Evolutionary conservation across 2,329 filamentous ascomycete species (phyloP), one percentile per base, ranked within the genome.

Genomic region (Tolypocladium tropicale): DNA sequence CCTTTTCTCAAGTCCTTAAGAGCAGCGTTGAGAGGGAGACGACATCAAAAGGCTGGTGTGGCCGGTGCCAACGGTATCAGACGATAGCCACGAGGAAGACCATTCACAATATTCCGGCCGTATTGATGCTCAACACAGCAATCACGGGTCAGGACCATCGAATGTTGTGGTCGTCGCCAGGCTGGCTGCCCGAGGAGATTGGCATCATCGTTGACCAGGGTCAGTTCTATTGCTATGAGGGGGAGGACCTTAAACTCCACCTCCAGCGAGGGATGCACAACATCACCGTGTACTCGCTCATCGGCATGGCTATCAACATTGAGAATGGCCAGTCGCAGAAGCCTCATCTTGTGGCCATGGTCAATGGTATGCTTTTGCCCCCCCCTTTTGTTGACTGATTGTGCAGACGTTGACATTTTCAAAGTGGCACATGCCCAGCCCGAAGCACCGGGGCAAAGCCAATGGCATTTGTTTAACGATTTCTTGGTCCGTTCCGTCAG

Each of bases 381-480:
- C 3, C 16, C 23, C 16, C 6, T 4, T 43, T 16, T 41, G 12
- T 34, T 16, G 11, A 18, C 41, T 49, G 34, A 41, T 25, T 14
- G 2, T 14, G 2, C 25, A 11, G 14, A 32, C 53, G 21, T 58
- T 61, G 25, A 59, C 36, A 41, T 39, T 6, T 36, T 23, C 30
- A 18, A 55, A 88, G 86, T 88, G 56, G 81, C 82, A 14, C 84
- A 90, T 53, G 83, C 88, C 0, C 82, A 84, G 55, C 76, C 78
- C 0, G 76, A 81, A 46, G 69, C 80, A 0, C 78, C 83, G 1
- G 76, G 75, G 4, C 79, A 84, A 60, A 86, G 83, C 64, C 86
- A 87, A 63, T 99, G 95, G 95, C 90, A 97, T 71, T 74, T 99
- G 1, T 96, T 99, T 75, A 99, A 99, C 64, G 94, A 99, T 72